A percentile compares a stretch with the other conserved stretches of the same genome.
Conservation (phyloP, 148 eudicot species). For the Rhododendron henanense region DNA sequence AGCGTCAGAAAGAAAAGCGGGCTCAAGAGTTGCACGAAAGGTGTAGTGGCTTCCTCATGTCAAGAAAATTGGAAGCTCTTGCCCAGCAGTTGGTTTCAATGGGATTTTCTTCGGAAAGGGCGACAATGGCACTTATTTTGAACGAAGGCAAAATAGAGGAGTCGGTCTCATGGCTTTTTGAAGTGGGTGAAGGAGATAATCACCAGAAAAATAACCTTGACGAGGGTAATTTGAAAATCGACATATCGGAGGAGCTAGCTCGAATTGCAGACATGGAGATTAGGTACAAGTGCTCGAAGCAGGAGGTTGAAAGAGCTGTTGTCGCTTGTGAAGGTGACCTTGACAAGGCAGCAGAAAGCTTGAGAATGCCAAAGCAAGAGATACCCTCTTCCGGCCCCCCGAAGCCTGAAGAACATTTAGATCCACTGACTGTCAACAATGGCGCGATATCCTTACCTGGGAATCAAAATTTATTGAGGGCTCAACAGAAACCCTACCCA, state of each 20-base stretch:
- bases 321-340: slow-evolving; percentile 92
- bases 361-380: slow-evolving; percentile 66
- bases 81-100: slow-evolving; percentile 85
- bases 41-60: slow-evolving; percentile 91
- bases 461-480: slow-evolving; percentile 40
- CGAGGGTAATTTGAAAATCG: slow-evolving; percentile 77
- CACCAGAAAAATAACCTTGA: slow-evolving; percentile 51
- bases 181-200: slow-evolving; percentile 64
- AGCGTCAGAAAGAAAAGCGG: slow-evolving; percentile 94
- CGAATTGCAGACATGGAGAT: slow-evolving; percentile 67
- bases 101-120: slow-evolving; percentile 90
- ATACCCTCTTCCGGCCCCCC: slow-evolving; percentile 27
- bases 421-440: slow-evolving; percentile 37
- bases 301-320: slow-evolving; percentile 82
- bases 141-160: slow-evolving; percentile 87
- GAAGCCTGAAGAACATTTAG: slow-evolving; percentile 62
- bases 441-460: slow-evolving; percentile 36
- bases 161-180: slow-evolving; percentile 86
- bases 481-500: slow-evolving; percentile 38
- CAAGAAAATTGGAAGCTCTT: slow-evolving; percentile 86
- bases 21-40: slow-evolving; percentile 94
- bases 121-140: slow-evolving; percentile 85
- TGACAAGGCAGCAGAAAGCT: slow-evolving; percentile 69
- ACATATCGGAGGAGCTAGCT: slow-evolving; percentile 87
- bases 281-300: slow-evolving; percentile 68